These are phyloP conservation scores for Ogataea wickerhamii DNA, from an alignment of 805 yeast genomes.

Conservation along the genomic window DNA sequence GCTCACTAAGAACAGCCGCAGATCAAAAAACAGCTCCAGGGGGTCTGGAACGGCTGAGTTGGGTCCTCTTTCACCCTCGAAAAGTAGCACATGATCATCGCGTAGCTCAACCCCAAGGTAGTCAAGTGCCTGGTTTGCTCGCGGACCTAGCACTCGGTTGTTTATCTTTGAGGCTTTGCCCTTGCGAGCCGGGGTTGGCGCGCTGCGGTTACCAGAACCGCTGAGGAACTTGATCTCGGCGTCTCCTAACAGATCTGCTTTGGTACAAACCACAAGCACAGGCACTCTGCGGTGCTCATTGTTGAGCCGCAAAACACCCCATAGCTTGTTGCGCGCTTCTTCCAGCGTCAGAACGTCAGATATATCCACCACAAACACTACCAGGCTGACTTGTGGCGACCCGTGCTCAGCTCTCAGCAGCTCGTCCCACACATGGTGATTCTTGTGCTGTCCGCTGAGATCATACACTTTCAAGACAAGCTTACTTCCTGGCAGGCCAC, in stretches of 20 bases:
- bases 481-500: background rate
- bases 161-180: conserved; percentile 4
- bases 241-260: conserved; percentile 25
- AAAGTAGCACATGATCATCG: conserved; percentile 1
- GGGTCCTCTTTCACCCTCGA: no score
- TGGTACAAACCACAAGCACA: conserved; percentile 29
- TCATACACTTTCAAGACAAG: conserved; percentile 25
- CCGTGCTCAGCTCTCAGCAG: conserved; percentile 1
- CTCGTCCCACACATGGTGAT: conserved; percentile 25
- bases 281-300: conserved; percentile 21
- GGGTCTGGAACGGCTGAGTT: background rate
- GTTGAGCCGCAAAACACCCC: conserved; percentile 20
- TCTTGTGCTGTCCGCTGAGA: conserved; percentile 30
- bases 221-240: conserved; percentile 11
- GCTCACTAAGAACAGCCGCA: conserved; percentile 23
- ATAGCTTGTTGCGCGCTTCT: conserved; percentile 19
- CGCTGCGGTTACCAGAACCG: conserved; percentile 3
- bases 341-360: conserved; percentile 28
- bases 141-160: conserved; percentile 7
- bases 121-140: conserved; percentile 14
- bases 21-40: conserved; percentile 20
- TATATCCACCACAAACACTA: conserved; percentile 29
- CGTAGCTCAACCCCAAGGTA: conserved; percentile 18
- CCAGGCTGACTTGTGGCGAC: conserved; percentile 13
- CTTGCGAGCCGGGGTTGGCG: background rate